These are phyloP conservation scores for Blastomyces gilchristii DNA, from an alignment of 2,329 filamentous ascomycete genomes.

Conservation along the genomic window DNA sequence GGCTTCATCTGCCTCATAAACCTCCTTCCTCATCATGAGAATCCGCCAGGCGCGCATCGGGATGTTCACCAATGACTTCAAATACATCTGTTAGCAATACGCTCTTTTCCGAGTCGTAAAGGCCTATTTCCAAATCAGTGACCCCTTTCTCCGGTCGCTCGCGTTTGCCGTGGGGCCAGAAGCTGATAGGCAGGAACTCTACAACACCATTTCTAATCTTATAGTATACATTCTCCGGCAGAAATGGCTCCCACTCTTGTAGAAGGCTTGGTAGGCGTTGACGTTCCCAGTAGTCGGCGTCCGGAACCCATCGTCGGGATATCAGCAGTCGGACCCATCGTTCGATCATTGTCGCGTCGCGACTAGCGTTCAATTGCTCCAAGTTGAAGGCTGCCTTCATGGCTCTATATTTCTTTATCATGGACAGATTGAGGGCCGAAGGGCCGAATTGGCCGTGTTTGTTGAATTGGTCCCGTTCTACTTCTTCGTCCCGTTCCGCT, in stretches of 20 bases:
- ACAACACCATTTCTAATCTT: constrained; percentile 33
- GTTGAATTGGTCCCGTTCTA: neutral
- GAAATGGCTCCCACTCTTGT: constrained; percentile 40
- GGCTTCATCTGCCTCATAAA: neutral
- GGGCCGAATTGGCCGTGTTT: neutral
- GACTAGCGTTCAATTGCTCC: constrained; percentile 3
- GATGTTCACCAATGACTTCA: constrained; percentile 3
- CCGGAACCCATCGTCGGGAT: constrained; percentile 13
- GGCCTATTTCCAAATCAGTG: constrained; percentile 11
- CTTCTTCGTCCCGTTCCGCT: neutral
- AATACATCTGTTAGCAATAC: neutral
- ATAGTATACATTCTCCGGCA: constrained; percentile 33
- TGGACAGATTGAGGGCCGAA: neutral
- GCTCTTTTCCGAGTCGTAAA: neutral
- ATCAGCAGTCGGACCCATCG: constrained; percentile 15
- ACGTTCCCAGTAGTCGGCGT: constrained; percentile 23
- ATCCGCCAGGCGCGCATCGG: neutral
- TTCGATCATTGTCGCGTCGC: constrained; percentile 10
- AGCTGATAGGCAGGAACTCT: constrained; percentile 24
- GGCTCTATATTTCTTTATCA: constrained; percentile 5
- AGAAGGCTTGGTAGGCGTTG: constrained; percentile 36
- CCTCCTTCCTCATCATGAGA: neutral
- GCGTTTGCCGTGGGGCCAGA: constrained; percentile 13
- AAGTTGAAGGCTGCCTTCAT: constrained; percentile 4
- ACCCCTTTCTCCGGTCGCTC: constrained; percentile 11